Conservation (phyloP, 495 filamentous ascomycete species). For the Achaetomiella virescens region DNA sequence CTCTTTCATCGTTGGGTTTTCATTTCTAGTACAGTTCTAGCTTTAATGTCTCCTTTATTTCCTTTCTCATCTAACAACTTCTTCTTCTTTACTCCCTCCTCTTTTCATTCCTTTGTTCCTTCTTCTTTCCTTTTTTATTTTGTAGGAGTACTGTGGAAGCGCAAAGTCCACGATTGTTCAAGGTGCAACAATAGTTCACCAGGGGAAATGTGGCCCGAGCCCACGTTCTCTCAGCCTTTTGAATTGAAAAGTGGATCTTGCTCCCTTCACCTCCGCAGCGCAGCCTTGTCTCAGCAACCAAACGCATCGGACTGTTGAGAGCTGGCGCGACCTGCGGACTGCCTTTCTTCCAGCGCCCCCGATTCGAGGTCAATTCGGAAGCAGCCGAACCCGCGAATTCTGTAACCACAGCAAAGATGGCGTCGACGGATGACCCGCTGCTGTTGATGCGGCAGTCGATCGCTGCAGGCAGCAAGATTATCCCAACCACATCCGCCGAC, state of each 20-base stretch:
- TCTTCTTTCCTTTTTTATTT: background rate
- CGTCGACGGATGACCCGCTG: slow-evolving; percentile 57
- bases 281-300: slow-evolving; percentile 6
- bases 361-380: background rate
- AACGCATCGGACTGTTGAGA: background rate
- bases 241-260: background rate
- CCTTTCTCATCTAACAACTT: no score
- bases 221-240: background rate
- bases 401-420: slow-evolving; percentile 25
- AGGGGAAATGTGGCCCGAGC: slow-evolving; percentile 1
- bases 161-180: no score
- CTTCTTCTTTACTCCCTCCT: no score
- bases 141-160: no score
- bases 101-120: no score
- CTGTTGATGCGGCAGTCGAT: slow-evolving; percentile 74
- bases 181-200: no score
- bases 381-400: background rate
- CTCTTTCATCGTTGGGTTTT: no score
- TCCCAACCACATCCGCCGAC: slow-evolving; percentile 62
- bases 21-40: no score
- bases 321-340: background rate
- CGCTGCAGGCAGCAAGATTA: slow-evolving; percentile 53
- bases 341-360: background rate
- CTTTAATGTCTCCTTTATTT: no score
- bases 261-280: background rate